Evolutionary conservation across 768 basidiomycete species (phyloP), one percentile per base, ranked within the genome.

Genomic region (Ephemerocybe angulata): DNA sequence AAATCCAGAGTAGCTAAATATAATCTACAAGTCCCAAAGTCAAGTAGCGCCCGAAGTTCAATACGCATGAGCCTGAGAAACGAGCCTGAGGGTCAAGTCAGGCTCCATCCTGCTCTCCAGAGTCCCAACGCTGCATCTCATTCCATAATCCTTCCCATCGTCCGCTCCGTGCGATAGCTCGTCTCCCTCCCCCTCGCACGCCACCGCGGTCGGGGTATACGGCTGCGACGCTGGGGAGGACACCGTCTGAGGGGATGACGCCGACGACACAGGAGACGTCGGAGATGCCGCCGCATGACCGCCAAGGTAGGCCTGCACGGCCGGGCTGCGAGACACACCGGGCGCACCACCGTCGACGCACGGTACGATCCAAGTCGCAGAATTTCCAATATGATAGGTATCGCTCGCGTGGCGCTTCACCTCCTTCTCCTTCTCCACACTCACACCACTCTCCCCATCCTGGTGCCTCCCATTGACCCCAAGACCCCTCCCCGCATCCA

Each of bases 71-170:
- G 30, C 19, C 11, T 35, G 38, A 27, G 50, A 42, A 29, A 59
- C 58, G 22, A 59, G 35, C 42, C 58, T 47, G n/a, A 59, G 54
- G 19, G 59, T 58, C n/a, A 52, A 44, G 31, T 60, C 59, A 22
- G 52, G 52, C 40, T 43, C 37, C 41, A 54, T 44, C 22, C 43
- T 31, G 33, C 46, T 28, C 24, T 48, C 46, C 46, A 48, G 28
- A 3, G 46, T 28, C 30, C 27, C 37, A 40, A 38, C n/a, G 33
- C 46, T 24, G 35, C 37, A 41, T 40, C 44, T 25, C n/a, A 22
- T 31, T 37, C 41, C 5, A 46, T 33, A 40, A 43, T 53, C 33
- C 30, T 35, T 21, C 11, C 13, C 15, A 37, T 19, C 13, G n/a
- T 37, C 33, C 17, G 19, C 21, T 17, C 17, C 48, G 15, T 25